Evolutionary conservation across 306 rosid genomes (phyloP).

Genomic region (Begonia fuchsioides): DNA sequence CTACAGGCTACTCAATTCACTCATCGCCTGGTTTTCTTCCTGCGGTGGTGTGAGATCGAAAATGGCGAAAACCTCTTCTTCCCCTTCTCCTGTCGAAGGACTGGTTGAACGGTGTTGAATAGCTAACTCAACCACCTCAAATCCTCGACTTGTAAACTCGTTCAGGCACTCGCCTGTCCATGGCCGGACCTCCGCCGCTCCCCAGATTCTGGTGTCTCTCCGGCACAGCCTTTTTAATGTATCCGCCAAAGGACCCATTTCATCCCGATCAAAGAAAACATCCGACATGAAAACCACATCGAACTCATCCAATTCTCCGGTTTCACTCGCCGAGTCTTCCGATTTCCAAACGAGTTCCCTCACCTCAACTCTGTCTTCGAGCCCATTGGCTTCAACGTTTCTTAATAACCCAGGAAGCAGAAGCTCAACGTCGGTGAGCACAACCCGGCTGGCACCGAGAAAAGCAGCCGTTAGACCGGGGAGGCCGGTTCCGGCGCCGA

Average conservation of each 20-base stretch:
- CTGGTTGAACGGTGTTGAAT: background rate
- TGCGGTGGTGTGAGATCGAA: conserved; percentile 12
- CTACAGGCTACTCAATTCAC: too few species aligned
- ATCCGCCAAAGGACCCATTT: conserved; percentile 10
- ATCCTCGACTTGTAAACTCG: conserved; percentile 17
- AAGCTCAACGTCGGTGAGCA: conserved; percentile 12
- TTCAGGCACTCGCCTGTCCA: conserved; percentile 17
- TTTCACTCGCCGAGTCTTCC: conserved; percentile 3
- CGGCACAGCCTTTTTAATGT: conserved; percentile 11
- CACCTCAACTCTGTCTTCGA: conserved; percentile 19
- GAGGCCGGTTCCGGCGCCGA: conserved; percentile 25
- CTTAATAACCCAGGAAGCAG: conserved; percentile 13
- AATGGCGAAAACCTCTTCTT: conserved; percentile 3
- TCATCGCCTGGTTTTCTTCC: background rate
- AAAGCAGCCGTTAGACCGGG: conserved; percentile 20
- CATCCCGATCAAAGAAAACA: conserved; percentile 16
- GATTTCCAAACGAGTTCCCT: conserved; percentile 21
- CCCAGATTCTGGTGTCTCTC: conserved; percentile 14
- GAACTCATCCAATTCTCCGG: conserved; percentile 7
- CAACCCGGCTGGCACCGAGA: conserved; percentile 22
- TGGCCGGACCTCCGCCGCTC: conserved; percentile 16
- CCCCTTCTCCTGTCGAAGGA: background rate
- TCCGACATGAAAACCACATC: conserved; percentile 26
- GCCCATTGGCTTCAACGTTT: conserved; percentile 18
- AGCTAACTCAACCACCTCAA: conserved; percentile 15